Evolutionary conservation across 2,329 filamentous ascomycete genomes (phyloP).

Genomic region (Cordyceps cicadae): DNA sequence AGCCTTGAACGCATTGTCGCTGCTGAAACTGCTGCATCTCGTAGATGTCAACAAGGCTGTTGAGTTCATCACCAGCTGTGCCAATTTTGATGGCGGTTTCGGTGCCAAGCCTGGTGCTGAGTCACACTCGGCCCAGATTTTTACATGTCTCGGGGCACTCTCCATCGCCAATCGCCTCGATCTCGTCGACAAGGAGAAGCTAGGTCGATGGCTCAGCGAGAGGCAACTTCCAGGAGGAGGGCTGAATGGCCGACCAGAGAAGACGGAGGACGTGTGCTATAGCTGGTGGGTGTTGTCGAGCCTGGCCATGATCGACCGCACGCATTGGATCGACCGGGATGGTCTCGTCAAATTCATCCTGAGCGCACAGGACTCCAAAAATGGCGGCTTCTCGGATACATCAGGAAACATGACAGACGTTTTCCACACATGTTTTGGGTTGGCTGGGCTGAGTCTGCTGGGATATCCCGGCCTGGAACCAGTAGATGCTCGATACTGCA

Average conservation of each 20-base stretch:
- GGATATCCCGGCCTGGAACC: slow-evolving; percentile 67
- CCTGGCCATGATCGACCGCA: slow-evolving; percentile 74
- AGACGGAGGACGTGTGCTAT: slow-evolving; percentile 94
- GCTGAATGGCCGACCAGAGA: slow-evolving; percentile 89
- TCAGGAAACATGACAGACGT: slow-evolving; percentile 95
- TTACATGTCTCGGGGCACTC: slow-evolving; percentile 83
- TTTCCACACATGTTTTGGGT: slow-evolving; percentile 86
- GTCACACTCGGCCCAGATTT: slow-evolving; percentile 91
- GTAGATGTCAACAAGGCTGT: slow-evolving; percentile 77
- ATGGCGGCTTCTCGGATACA: slow-evolving; percentile 80
- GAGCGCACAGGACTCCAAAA: slow-evolving; percentile 74
- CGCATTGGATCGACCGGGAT: slow-evolving; percentile 87
- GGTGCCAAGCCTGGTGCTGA: slow-evolving; percentile 84
- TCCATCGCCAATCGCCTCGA: slow-evolving; percentile 77
- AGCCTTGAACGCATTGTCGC: slow-evolving; percentile 79
- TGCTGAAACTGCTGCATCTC: slow-evolving; percentile 64
- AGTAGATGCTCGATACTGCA: slow-evolving; percentile 82
- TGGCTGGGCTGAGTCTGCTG: slow-evolving; percentile 80
- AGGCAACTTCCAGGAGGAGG: slow-evolving; percentile 81
- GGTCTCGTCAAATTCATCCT: slow-evolving; percentile 78
- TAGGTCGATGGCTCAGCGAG: slow-evolving; percentile 88
- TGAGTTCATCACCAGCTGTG: slow-evolving; percentile 68
- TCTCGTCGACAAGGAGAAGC: slow-evolving; percentile 69
- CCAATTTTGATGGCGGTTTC: slow-evolving; percentile 92
- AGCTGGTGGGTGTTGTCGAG: slow-evolving; percentile 98